Conservation (phyloP, 2,329 filamentous ascomycete genomes). For the Fusarium sp. region DNA sequence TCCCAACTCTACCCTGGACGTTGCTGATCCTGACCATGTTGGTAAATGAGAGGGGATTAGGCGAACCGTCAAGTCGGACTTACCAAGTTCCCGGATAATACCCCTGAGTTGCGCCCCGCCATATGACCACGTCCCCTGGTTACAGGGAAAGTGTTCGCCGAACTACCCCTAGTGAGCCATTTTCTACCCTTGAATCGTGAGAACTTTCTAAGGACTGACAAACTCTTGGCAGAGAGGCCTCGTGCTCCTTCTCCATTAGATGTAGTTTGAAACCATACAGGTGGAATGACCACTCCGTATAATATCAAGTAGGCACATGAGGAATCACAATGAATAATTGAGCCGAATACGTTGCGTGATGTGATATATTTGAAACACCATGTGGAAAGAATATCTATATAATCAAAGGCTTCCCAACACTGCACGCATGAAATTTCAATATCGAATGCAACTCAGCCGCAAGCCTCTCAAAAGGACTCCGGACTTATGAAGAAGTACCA, state of each 20-base stretch:
- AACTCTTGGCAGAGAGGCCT: neutral
- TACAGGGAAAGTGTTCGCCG: neutral
- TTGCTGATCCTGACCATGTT: neutral
- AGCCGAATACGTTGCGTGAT: neutral
- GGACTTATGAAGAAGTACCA: conserved; percentile 1
- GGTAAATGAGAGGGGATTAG: neutral
- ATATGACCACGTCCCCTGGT: neutral
- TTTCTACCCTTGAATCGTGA: neutral
- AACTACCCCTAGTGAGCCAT: neutral
- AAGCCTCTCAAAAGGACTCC: neutral
- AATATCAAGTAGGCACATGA: neutral
- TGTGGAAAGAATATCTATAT: neutral
- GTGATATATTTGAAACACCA: neutral
- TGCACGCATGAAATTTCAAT: neutral
- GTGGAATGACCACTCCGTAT: neutral
- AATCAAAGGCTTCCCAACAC: neutral
- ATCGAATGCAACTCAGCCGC: neutral
- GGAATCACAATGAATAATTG: neutral
- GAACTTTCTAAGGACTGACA: neutral
- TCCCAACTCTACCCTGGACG: neutral
- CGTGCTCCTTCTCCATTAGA: neutral
- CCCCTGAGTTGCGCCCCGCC: neutral
- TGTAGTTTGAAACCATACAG: neutral
- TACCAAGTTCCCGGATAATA: neutral
- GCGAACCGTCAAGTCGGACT: neutral